Evolutionary conservation across 129 eudicot species (phyloP).

Genomic region (Flaveria robusta): DNA sequence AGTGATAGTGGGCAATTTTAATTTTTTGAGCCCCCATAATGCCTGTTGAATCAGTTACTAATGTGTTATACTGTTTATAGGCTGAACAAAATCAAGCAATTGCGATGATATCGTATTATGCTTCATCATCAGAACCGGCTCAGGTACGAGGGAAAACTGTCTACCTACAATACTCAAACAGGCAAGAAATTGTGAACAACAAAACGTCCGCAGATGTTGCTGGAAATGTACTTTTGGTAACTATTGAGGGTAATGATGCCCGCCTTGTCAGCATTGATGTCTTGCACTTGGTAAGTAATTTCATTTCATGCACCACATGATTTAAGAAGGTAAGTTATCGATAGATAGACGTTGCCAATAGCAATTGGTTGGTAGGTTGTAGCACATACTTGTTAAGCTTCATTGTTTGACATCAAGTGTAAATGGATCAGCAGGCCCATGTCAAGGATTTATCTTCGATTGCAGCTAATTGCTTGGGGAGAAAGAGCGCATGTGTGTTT

Average conservation of each 20-base stretch:
- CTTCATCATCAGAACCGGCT: slow-evolving; percentile 98
- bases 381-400: slow-evolving; percentile 54
- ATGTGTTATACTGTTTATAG: slow-evolving; percentile 34
- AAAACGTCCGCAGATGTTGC: slow-evolving; percentile 98
- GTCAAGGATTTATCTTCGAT: slow-evolving; percentile 89
- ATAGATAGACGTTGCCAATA: slow-evolving; percentile 29
- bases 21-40: not conserved
- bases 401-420: slow-evolving; percentile 72
- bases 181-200: slow-evolving; percentile 99
- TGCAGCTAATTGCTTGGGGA: slow-evolving; percentile 97
- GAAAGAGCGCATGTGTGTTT: slow-evolving; percentile 99
- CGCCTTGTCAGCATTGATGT: slow-evolving; percentile 94
- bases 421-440: slow-evolving; percentile 97
- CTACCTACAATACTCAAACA: slow-evolving; percentile 92
- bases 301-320: slow-evolving; percentile 13
- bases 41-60: not conserved
- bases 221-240: slow-evolving; percentile 90
- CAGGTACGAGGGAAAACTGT: slow-evolving; percentile 98
- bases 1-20: slow-evolving; percentile 25
- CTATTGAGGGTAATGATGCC: slow-evolving; percentile 90
- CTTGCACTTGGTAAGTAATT: slow-evolving; percentile 83
- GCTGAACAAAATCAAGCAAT: slow-evolving; percentile 91
- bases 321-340: slow-evolving; percentile 33
- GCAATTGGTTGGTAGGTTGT: slow-evolving; percentile 50
- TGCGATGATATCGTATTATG: slow-evolving; percentile 95